Conservation (phyloP, 176 grass and related monocot species). For the Bolboschoenus planiculmis region DNA sequence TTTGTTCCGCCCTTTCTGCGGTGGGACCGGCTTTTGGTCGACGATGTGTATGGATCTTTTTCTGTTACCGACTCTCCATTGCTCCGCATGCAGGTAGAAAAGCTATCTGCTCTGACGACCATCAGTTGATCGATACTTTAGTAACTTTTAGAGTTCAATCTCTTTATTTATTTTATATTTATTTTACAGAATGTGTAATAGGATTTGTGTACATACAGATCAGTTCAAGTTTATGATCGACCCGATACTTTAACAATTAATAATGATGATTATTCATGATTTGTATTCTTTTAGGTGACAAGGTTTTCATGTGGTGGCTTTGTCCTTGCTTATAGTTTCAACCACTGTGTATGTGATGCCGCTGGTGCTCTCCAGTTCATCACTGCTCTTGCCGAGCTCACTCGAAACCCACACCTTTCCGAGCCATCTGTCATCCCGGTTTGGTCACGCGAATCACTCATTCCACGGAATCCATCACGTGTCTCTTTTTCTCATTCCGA, state of each 20-base stretch:
- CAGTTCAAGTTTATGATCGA: neutral
- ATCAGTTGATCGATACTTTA: too few relatives aligned
- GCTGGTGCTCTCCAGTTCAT: conserved; percentile 9
- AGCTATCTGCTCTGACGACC: neutral
- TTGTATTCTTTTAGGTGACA: neutral
- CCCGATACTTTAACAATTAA: too few relatives aligned
- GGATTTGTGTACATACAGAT: neutral
- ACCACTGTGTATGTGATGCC: neutral
- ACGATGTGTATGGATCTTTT: conserved; percentile 4
- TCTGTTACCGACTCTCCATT: neutral
- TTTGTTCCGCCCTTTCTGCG: neutral
- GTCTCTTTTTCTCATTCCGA: neutral
- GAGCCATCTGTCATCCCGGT: neutral
- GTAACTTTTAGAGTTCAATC: too few relatives aligned
- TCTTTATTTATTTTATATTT: too few relatives aligned
- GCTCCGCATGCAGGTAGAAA: neutral
- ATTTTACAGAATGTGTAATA: too few relatives aligned
- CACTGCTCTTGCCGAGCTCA: neutral
- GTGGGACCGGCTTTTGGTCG: neutral
- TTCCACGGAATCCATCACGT: neutral
- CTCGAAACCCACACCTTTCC: neutral
- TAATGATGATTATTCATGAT: neutral
- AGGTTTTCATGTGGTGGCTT: neutral
- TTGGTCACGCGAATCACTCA: neutral
- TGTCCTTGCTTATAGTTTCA: neutral